Evolutionary conservation across 129 eudicot species (phyloP).

Genomic region (Chrysanthemum makinoi): DNA sequence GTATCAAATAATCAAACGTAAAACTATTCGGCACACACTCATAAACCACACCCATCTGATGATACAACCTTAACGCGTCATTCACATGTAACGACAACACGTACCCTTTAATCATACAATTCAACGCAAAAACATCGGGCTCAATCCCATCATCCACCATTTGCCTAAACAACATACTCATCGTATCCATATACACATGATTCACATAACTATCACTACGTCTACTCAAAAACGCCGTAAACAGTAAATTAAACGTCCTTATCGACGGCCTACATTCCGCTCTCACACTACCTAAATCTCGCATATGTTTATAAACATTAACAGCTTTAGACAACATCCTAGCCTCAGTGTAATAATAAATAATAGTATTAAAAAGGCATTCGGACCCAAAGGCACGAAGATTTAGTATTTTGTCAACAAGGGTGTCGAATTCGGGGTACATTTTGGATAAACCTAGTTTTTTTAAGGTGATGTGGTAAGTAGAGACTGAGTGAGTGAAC

Average conservation of each 20-base stretch:
- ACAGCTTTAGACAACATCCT: constrained; percentile 76
- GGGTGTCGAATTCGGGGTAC: constrained; percentile 77
- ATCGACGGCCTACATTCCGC: constrained; percentile 76
- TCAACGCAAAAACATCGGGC: constrained; percentile 76
- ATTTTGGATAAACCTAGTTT: constrained; percentile 78
- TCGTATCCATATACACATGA: constrained; percentile 74
- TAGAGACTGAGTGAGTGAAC: constrained; percentile 54
- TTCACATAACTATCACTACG: constrained; percentile 67
- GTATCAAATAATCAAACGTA: constrained; percentile 77
- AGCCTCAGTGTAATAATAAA: constrained; percentile 66
- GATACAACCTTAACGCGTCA: constrained; percentile 82
- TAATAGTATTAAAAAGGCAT: constrained; percentile 61
- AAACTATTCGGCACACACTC: constrained; percentile 58
- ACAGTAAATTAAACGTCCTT: constrained; percentile 72
- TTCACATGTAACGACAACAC: constrained; percentile 78
- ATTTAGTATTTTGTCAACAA: constrained; percentile 58
- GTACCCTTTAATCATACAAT: constrained; percentile 85
- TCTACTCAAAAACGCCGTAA: constrained; percentile 67
- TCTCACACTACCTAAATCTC: constrained; percentile 35
- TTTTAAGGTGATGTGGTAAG: constrained; percentile 64
- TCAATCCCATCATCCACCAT: constrained; percentile 82
- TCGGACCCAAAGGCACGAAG: constrained; percentile 62
- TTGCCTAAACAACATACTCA: constrained; percentile 71
- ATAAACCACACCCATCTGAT: constrained; percentile 91
- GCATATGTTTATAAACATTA: constrained; percentile 71